A percentile compares a stretch with the other conserved stretches of the same genome.
Evolutionary conservation across 306 rosid genomes (phyloP).

Genomic region (Castanopsis chinensis): DNA sequence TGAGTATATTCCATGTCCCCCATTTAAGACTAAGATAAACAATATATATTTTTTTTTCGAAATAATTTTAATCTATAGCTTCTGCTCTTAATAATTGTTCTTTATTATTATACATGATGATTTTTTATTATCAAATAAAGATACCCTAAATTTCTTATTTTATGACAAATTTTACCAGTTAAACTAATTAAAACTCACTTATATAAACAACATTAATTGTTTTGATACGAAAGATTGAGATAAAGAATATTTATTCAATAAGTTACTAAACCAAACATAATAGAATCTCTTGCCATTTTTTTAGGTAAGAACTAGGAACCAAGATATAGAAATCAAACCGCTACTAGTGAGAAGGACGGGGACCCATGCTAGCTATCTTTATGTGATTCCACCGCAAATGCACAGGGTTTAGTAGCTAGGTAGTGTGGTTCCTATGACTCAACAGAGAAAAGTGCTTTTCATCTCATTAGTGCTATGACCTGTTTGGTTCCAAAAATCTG

Average conservation of each 20-base stretch:
- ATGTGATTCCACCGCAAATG: not conserved
- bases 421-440: slow-evolving; percentile 20
- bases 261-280: not conserved
- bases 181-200: too few species aligned
- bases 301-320: too few species aligned
- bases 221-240: too few species aligned
- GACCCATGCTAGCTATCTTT: not conserved
- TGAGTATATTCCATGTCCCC: too few species aligned
- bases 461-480: slow-evolving; percentile 10
- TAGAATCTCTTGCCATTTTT: too few species aligned
- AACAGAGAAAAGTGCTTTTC: slow-evolving; percentile 20
- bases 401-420: not conserved
- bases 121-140: too few species aligned
- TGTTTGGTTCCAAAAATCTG: slow-evolving; percentile 12
- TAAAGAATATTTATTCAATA: not conserved
- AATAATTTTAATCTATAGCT: accelerated
- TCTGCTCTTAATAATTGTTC: too few species aligned
- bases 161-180: too few species aligned
- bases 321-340: not conserved
- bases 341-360: not conserved
- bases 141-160: too few species aligned
- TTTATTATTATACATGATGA: too few species aligned
- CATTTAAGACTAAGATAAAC: too few species aligned
- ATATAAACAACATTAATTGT: too few species aligned
- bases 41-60: not conserved